phyloP scores from a whole-genome alignment of 2,329 filamentous ascomycete species.

The Aureobasidium leucospermi region DNA sequence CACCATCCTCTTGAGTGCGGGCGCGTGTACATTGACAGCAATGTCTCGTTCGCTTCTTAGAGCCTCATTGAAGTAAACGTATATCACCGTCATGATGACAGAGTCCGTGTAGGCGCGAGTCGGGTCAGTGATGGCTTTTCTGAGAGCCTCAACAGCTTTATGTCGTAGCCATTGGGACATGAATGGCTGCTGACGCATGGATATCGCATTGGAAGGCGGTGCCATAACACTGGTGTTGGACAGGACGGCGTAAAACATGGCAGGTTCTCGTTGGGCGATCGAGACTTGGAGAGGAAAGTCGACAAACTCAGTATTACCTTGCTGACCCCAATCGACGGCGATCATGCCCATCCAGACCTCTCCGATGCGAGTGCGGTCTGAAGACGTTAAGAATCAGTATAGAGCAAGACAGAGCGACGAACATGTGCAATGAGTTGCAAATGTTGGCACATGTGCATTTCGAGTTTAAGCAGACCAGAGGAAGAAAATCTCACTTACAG shows the following conservation, averaged over 20 bases:
- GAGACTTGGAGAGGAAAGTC: neutral
- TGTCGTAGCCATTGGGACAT: constrained; percentile 3
- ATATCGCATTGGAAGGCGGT: neutral
- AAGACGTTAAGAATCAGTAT: neutral
- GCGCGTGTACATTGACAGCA: neutral
- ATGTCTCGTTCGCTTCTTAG: neutral
- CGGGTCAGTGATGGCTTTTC: neutral
- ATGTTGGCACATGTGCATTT: too few species aligned
- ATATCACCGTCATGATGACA: neutral
- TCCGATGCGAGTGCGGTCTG: neutral
- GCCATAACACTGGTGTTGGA: neutral
- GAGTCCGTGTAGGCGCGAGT: neutral
- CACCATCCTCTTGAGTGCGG: constrained; percentile 1
- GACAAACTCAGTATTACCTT: constrained; percentile 2
- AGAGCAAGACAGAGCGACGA: neutral
- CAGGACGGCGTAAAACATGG: constrained; percentile 1
- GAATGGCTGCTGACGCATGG: neutral
- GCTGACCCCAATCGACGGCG: neutral
- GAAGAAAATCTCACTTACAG: neutral
- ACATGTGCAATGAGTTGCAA: too few species aligned
- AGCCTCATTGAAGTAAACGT: constrained; percentile 1
- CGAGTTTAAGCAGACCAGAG: neutral
- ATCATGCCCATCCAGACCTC: neutral
- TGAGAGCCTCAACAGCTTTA: neutral
- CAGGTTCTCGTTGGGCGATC: neutral